Conservation (phyloP, 345 rosid genomes). For the Arabidopsis suecica region DNA sequence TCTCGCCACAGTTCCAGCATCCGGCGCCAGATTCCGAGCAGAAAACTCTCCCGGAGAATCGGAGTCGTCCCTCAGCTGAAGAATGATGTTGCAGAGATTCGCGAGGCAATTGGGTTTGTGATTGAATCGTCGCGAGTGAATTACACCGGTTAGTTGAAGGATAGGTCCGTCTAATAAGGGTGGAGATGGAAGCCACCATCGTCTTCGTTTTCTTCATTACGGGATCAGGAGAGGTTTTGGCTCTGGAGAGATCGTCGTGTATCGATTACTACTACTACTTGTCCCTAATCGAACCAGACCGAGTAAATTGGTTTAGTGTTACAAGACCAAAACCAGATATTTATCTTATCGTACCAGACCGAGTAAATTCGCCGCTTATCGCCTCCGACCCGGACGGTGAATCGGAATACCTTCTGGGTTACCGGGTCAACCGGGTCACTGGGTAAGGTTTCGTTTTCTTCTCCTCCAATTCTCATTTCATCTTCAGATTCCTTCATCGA, state of each 20-base stretch:
- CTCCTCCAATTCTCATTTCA: slow-evolving; percentile 21
- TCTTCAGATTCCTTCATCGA: slow-evolving; percentile 26
- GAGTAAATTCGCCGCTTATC: too few relatives aligned
- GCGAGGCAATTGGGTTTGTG: slow-evolving; percentile 31
- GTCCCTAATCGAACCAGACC: too few relatives aligned
- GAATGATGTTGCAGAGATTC: slow-evolving; percentile 37
- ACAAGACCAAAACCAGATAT: too few relatives aligned
- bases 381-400: too few relatives aligned
- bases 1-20: slow-evolving; percentile 80
- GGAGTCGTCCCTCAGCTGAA: slow-evolving; percentile 24
- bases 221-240: too few relatives aligned
- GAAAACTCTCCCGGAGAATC: slow-evolving; percentile 44
- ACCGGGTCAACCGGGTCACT: too few relatives aligned
- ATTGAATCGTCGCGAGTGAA: slow-evolving; percentile 17
- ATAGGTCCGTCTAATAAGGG: slow-evolving; percentile 35
- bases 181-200: slow-evolving; percentile 49
- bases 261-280: background rate
- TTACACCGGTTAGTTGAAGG: slow-evolving; percentile 26
- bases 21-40: slow-evolving; percentile 44
- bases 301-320: too few relatives aligned
- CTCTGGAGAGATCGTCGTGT: too few relatives aligned
- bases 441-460: background rate
- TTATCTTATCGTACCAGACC: too few relatives aligned
- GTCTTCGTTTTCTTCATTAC: slow-evolving; percentile 53
- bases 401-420: too few relatives aligned